phyloP scores from a whole-genome alignment of 2,329 filamentous ascomycete species.

The Drechslerella dactyloides region DNA sequence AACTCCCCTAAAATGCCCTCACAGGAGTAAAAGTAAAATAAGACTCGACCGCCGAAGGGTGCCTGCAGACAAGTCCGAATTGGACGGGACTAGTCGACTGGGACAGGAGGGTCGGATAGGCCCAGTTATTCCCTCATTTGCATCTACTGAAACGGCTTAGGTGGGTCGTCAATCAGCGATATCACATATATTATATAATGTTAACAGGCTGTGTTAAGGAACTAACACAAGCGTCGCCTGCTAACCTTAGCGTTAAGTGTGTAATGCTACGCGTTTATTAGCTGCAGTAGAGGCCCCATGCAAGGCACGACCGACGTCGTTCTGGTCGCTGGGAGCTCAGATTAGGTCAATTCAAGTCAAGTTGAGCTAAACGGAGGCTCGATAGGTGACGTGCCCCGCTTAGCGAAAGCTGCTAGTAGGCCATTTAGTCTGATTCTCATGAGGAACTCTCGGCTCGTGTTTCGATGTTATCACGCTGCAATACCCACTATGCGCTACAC shows the following conservation, averaged over 20 bases:
- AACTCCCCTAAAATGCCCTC: slow-evolving; percentile 46
- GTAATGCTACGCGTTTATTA: not conserved
- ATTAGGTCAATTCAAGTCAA: slow-evolving; percentile 19
- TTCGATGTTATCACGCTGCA: slow-evolving; percentile 3
- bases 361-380: slow-evolving; percentile 1
- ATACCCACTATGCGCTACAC: no score
- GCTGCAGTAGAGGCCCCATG: slow-evolving; percentile 22
- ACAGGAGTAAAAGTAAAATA: slow-evolving; percentile 29
- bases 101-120: slow-evolving; percentile 25
- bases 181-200: slow-evolving; percentile 8
- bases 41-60: slow-evolving; percentile 28
- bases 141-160: slow-evolving; percentile 45
- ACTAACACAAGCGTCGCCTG: not conserved
- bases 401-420: slow-evolving; percentile 46
- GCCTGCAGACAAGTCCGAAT: slow-evolving; percentile 13
- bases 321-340: slow-evolving; percentile 42
- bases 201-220: slow-evolving; percentile 43
- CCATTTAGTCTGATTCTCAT: slow-evolving; percentile 11
- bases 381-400: slow-evolving; percentile 33
- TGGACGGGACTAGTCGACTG: slow-evolving; percentile 30
- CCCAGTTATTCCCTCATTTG: slow-evolving; percentile 51
- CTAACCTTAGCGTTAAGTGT: not conserved
- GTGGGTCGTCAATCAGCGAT: slow-evolving; percentile 37
- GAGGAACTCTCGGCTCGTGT: slow-evolving; percentile 35
- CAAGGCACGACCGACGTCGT: slow-evolving; percentile 37